Percentiles rank a stretch among this genome's conserved stretches.
Conservation (phyloP, 768 basidiomycete genomes). For the Tylopilus sp. region DNA sequence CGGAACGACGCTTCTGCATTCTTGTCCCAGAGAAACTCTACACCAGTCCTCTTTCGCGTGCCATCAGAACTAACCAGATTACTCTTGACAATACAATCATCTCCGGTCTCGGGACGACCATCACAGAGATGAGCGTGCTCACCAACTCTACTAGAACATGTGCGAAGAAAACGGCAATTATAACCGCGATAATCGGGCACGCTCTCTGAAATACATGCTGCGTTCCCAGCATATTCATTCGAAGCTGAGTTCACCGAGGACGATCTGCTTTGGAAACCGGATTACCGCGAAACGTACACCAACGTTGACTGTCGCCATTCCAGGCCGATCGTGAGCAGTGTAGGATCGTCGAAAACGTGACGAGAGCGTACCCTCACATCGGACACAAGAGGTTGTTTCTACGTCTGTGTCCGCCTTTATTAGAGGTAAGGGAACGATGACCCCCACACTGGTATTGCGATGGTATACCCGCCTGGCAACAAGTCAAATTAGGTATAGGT, state of each 20-base stretch:
- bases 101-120: no score
- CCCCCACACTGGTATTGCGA: conserved; percentile 43
- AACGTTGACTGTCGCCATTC: conserved; percentile 3
- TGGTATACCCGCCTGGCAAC: conserved; percentile 67
- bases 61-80: conserved; percentile 51
- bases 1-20: neutral
- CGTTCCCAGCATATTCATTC: conserved; percentile 43
- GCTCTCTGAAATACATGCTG: conserved; percentile 34
- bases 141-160: conserved; percentile 48
- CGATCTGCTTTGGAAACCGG: conserved; percentile 51
- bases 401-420: neutral
- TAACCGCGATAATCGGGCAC: conserved; percentile 66
- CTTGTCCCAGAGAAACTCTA: conserved; percentile 2
- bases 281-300: conserved; percentile 5
- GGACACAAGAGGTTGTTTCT: conserved; percentile 34
- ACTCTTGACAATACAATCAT: conserved; percentile 46
- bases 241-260: conserved; percentile 57
- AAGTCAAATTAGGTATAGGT: neutral
- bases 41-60: conserved; percentile 51
- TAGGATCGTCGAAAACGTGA: conserved; percentile 44
- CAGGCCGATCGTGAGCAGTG: neutral
- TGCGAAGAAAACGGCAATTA: conserved; percentile 65
- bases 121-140: conserved; percentile 51
- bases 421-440: conserved; percentile 38
- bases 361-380: conserved; percentile 67